These are phyloP conservation scores for Dichotomopilus funicola DNA, from an alignment of 2,329 filamentous ascomycete species.

Conservation along the genomic window DNA sequence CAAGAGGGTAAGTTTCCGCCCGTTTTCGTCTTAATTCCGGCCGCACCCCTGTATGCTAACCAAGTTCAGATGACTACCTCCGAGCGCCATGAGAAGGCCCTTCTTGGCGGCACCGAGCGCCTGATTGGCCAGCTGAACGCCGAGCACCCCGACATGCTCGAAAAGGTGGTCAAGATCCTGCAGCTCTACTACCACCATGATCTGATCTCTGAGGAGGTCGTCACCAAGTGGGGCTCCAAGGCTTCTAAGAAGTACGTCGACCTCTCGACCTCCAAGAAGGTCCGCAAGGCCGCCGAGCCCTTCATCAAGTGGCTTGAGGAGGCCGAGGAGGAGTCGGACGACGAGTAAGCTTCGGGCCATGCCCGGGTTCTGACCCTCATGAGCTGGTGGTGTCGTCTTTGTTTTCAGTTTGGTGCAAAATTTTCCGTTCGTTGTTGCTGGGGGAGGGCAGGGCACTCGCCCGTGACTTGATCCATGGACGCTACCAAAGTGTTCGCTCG, in stretches of 20 bases:
- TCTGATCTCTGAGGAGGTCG: constrained; percentile 77
- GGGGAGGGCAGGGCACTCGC: background rate
- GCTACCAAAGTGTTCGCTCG: too few species aligned
- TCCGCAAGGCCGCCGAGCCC: constrained; percentile 86
- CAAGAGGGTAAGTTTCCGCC: constrained; percentile 60
- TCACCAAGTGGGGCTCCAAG: constrained; percentile 87
- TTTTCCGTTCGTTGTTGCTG: background rate
- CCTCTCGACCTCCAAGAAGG: constrained; percentile 81
- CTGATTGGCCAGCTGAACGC: constrained; percentile 67
- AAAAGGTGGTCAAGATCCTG: constrained; percentile 76
- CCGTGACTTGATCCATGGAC: too few species aligned
- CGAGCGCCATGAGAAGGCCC: constrained; percentile 90
- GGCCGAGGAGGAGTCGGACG: constrained; percentile 61
- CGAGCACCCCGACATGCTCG: constrained; percentile 70
- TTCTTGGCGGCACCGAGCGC: constrained; percentile 91
- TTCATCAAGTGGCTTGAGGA: constrained; percentile 93
- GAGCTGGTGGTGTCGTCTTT: background rate
- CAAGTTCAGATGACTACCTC: constrained; percentile 64
- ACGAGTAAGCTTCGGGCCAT: constrained; percentile 22
- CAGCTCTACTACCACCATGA: constrained; percentile 88
- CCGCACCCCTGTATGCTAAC: constrained; percentile 26
- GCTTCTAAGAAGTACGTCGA: constrained; percentile 99
- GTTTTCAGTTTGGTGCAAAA: constrained; percentile 1
- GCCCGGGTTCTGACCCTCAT: too few species aligned
- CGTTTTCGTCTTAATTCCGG: background rate